Evolutionary conservation across 805 yeast genomes (phyloP).

Genomic region (Myxozyma nipponensis): DNA sequence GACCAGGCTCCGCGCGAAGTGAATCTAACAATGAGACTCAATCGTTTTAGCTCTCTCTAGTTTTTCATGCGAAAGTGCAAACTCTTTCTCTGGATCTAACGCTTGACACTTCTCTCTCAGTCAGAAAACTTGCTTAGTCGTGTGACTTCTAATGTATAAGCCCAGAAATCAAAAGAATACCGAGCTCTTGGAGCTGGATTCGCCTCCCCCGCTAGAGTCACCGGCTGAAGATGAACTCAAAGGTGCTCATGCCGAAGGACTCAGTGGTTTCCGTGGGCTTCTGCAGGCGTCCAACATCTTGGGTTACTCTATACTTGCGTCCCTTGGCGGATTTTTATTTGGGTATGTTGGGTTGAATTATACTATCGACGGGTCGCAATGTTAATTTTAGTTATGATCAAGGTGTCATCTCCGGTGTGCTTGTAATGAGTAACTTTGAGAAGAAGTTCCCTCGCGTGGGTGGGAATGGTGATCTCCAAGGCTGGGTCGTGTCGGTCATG

Average conservation of each 20-base stretch:
- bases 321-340: constrained; percentile 34
- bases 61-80: too few relatives aligned
- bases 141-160: too few relatives aligned
- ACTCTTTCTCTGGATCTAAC: too few relatives aligned
- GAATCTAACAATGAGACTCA: too few relatives aligned
- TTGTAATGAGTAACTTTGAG: constrained; percentile 30
- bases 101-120: too few relatives aligned
- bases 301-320: constrained; percentile 31
- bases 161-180: too few relatives aligned
- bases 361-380: not conserved
- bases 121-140: too few relatives aligned
- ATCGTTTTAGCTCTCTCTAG: too few relatives aligned
- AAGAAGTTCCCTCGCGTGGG: constrained; percentile 19
- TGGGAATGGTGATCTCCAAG: constrained; percentile 23
- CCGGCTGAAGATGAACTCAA: not conserved
- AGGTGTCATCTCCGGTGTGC: constrained; percentile 32
- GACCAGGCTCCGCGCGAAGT: too few relatives aligned
- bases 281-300: constrained; percentile 28
- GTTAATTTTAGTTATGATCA: constrained; percentile 27
- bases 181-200: too few relatives aligned
- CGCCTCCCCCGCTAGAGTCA: not conserved
- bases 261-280: constrained; percentile 27
- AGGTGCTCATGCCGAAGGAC: constrained; percentile 7
- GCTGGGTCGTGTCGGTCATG: constrained; percentile 28
- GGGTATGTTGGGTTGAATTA: constrained; percentile 14